Percentiles rank a stretch among this genome's conserved stretches.
Conservation (phyloP, 192 early-diverging fungal genomes). For the Spizellomyces punctatus region DNA sequence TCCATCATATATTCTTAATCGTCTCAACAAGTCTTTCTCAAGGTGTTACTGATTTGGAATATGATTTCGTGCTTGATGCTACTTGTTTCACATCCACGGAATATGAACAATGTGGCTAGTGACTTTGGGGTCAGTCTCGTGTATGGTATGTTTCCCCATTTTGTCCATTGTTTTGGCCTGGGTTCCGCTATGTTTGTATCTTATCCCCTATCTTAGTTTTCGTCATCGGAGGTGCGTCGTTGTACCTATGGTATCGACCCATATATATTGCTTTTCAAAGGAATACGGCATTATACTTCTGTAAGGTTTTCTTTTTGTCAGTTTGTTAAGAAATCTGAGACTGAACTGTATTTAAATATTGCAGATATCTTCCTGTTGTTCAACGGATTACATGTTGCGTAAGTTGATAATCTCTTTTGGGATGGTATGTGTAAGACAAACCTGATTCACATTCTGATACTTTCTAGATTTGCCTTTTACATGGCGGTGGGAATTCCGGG, state of each 20-base stretch:
- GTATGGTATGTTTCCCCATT: background rate
- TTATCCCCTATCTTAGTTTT: slow-evolving; percentile 8
- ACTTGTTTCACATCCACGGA: slow-evolving; percentile 64
- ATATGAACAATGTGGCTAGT: slow-evolving; percentile 69
- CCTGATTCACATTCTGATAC: background rate
- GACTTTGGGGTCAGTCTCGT: slow-evolving; percentile 74
- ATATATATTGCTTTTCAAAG: slow-evolving; percentile 87
- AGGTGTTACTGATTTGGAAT: slow-evolving; percentile 70
- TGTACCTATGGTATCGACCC: slow-evolving; percentile 88
- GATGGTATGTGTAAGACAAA: too few species aligned
- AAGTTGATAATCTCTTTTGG: background rate
- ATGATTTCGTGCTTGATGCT: slow-evolving; percentile 77
- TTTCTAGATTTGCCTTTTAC: slow-evolving; percentile 66
- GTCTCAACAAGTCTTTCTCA: background rate
- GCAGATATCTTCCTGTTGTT: slow-evolving; percentile 81
- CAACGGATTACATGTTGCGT: slow-evolving; percentile 78
- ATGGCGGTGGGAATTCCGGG: slow-evolving; percentile 86
- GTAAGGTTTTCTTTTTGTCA: slow-evolving; percentile 39
- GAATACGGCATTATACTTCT: slow-evolving; percentile 84
- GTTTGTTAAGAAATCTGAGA: background rate
- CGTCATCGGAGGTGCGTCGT: slow-evolving; percentile 72
- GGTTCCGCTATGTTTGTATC: background rate
- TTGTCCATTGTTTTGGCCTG: background rate
- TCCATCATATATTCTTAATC: background rate
- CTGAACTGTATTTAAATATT: background rate